Conservation (phyloP, 2,329 filamentous ascomycete genomes). For the Cordyceps javanica region DNA sequence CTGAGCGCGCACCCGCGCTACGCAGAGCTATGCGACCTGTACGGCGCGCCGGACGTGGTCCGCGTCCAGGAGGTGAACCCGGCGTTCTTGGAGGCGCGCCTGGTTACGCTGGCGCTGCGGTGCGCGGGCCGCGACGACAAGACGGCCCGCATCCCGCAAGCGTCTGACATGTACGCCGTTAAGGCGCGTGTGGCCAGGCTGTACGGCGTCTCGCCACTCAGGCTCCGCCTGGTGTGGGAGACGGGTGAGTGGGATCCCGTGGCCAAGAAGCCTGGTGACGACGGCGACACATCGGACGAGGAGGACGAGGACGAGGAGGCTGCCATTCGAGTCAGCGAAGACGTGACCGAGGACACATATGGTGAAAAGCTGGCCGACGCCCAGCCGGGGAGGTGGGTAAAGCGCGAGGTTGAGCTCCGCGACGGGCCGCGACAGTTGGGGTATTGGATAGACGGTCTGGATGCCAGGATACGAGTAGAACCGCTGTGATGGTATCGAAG, state of each 20-base stretch:
- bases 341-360: conserved; percentile 13
- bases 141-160: conserved; percentile 58
- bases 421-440: conserved; percentile 77
- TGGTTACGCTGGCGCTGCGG: conserved; percentile 59
- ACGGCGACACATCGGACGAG: conserved; percentile 45
- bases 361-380: conserved; percentile 24
- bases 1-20: conserved; percentile 65
- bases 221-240: conserved; percentile 71
- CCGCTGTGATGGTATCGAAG: conserved; percentile 19
- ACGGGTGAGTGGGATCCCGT: conserved; percentile 87
- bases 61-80: conserved; percentile 59
- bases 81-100: conserved; percentile 72
- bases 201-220: conserved; percentile 60
- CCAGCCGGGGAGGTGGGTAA: conserved; percentile 57
- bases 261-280: conserved; percentile 53
- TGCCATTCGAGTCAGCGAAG: background rate
- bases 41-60: conserved; percentile 64
- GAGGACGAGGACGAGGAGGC: conserved; percentile 27
- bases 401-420: conserved; percentile 71
- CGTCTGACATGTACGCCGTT: conserved; percentile 74
- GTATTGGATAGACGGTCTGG: conserved; percentile 70
- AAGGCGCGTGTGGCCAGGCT: conserved; percentile 69
- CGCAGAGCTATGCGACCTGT: conserved; percentile 63
- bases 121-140: conserved; percentile 22
- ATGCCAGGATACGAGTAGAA: conserved; percentile 68